Conservation (phyloP, 306 rosid species). For the Alnus rubra region DNA sequence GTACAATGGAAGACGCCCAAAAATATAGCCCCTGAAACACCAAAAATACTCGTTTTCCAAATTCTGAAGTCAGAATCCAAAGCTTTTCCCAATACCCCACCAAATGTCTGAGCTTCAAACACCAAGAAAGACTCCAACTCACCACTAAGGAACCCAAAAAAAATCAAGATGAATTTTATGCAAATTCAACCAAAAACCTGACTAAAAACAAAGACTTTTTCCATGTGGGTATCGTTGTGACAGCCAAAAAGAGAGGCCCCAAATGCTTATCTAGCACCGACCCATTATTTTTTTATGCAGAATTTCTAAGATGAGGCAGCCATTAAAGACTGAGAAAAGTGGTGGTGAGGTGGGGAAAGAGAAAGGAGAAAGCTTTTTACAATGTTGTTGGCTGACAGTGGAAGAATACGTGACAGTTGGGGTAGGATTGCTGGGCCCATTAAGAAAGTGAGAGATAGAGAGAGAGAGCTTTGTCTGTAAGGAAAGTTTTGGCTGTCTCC, state of each 20-base stretch:
- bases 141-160: constrained; percentile 12
- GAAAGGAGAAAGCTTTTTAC: constrained; percentile 44
- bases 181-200: constrained; percentile 26
- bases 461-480: constrained; percentile 30
- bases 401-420: constrained; percentile 72
- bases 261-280: constrained; percentile 59
- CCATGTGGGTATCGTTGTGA: constrained; percentile 45
- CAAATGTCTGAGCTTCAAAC: constrained; percentile 18
- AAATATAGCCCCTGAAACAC: constrained; percentile 23
- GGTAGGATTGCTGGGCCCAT: constrained; percentile 56
- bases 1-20: constrained; percentile 27
- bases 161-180: constrained; percentile 10
- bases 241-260: constrained; percentile 46
- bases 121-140: constrained; percentile 3
- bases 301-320: constrained; percentile 46
- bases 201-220: constrained; percentile 35
- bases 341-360: constrained; percentile 33
- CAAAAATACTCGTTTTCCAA: constrained; percentile 17
- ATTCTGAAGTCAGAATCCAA: constrained; percentile 1
- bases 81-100: constrained; percentile 4
- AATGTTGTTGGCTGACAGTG: constrained; percentile 56
- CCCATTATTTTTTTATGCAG: constrained; percentile 50
- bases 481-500: constrained; percentile 28
- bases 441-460: constrained; percentile 1
- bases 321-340: constrained; percentile 70